Percentiles rank a stretch among this genome's conserved stretches.
phyloP scores from a whole-genome alignment of 306 rosid genomes.

The Hippophae tibetana region DNA sequence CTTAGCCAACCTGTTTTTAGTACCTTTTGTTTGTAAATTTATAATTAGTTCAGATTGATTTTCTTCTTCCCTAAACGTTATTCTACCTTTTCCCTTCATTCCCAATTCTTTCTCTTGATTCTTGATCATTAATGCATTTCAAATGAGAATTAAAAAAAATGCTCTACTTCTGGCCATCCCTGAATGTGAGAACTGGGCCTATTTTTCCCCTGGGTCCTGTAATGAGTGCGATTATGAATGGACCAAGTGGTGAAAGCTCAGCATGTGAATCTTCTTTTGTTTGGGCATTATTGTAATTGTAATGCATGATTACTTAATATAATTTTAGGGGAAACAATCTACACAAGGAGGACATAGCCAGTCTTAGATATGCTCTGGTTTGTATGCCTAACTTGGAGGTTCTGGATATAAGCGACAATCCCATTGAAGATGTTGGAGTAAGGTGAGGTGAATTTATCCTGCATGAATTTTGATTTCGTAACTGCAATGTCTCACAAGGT shows the following conservation, averaged over 20 bases:
- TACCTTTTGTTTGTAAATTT: too few relatives aligned
- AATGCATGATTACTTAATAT: neutral
- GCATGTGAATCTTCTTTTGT: constrained; percentile 12
- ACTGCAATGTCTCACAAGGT: constrained; percentile 23
- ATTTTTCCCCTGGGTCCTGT: neutral
- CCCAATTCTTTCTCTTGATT: too few relatives aligned
- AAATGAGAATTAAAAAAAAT: too few relatives aligned
- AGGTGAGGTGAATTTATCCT: constrained; percentile 40
- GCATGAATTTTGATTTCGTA: constrained; percentile 10
- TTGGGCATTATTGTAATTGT: neutral
- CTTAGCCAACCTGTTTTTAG: too few relatives aligned
- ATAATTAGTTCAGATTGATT: too few relatives aligned
- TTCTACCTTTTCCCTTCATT: too few relatives aligned
- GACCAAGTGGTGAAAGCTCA: neutral
- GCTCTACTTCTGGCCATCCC: too few relatives aligned
- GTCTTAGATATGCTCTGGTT: constrained; percentile 53
- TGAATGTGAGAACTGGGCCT: neutral
- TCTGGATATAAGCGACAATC: constrained; percentile 85
- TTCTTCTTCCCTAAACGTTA: too few relatives aligned
- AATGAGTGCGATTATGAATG: constrained; percentile 6
- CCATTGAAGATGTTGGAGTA: constrained; percentile 67
- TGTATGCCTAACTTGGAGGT: constrained; percentile 67
- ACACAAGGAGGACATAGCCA: constrained; percentile 43
- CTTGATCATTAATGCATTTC: too few relatives aligned
- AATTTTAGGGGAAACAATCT: constrained; percentile 61